Conservation (phyloP, 2,329 filamentous ascomycete species). For the Rutstroemia sp. region DNA sequence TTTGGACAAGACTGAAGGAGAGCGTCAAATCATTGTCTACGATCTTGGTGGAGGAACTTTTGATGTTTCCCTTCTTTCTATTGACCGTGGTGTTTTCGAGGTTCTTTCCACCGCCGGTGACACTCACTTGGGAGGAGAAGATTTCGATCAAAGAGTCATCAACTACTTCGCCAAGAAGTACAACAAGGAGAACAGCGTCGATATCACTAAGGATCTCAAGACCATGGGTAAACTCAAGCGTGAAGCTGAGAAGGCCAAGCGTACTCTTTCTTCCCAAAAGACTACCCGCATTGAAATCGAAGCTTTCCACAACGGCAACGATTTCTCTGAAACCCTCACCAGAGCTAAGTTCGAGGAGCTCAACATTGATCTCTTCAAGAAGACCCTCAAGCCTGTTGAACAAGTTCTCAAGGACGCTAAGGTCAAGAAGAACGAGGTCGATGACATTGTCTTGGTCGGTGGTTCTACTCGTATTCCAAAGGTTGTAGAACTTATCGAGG, state of each 20-base stretch:
- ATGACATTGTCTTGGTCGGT: constrained; percentile 98
- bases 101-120: constrained; percentile 98
- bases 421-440: constrained; percentile 83
- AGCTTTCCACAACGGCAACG: constrained; percentile 95
- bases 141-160: constrained; percentile 93
- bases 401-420: constrained; percentile 91
- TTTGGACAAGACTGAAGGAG: constrained; percentile 93
- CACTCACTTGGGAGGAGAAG: constrained; percentile 90
- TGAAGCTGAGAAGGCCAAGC: constrained; percentile 99
- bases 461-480: constrained; percentile 97
- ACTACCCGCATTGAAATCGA: constrained; percentile 98
- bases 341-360: constrained; percentile 98
- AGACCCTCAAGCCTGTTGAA: constrained; percentile 89
- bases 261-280: constrained; percentile 93
- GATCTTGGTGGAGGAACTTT: constrained; percentile 99
- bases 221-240: constrained; percentile 93
- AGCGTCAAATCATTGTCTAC: constrained; percentile 99
- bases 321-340: constrained; percentile 95
- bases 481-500: constrained; percentile 97
- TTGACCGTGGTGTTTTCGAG: constrained; percentile 98
- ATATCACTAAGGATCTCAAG: constrained; percentile 76
- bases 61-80: constrained; percentile 98
- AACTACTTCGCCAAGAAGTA: constrained; percentile 98
- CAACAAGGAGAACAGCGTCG: constrained; percentile 32
- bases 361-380: constrained; percentile 89